Conservation (phyloP, 257 asterid species). For the Forsythia suspensa region DNA sequence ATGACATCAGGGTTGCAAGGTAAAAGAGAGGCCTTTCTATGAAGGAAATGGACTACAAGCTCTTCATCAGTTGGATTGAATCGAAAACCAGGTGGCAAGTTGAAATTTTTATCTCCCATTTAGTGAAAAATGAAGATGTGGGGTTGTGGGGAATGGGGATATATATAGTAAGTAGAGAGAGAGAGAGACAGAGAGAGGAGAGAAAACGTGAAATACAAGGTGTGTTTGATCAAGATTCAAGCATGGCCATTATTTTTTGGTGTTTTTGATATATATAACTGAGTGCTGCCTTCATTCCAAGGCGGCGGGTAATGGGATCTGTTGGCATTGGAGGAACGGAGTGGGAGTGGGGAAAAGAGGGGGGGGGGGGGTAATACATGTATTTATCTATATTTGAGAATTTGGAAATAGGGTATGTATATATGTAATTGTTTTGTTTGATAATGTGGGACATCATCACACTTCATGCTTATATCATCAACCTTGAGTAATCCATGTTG, state of each 20-base stretch:
- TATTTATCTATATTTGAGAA: background rate
- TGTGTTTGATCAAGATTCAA: conserved; percentile 18
- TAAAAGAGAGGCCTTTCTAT: conserved; percentile 72
- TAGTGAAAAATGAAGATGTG: background rate
- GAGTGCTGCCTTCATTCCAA: conserved; percentile 30
- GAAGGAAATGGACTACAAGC: conserved; percentile 94
- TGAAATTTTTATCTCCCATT: conserved; percentile 65
- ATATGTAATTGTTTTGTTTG: background rate
- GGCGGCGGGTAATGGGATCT: conserved; percentile 46
- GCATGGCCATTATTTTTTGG: conserved; percentile 16
- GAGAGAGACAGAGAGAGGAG: background rate
- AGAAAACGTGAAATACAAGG: background rate
- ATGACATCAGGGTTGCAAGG: conserved; percentile 93
- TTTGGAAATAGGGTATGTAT: background rate
- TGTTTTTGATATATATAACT: background rate
- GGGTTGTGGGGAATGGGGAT: background rate
- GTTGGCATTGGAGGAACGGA: conserved; percentile 21
- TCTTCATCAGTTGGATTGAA: conserved; percentile 92
- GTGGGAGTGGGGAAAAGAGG: background rate
- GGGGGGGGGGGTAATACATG: background rate
- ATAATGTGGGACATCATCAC: conserved; percentile 34
- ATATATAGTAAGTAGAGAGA: background rate
- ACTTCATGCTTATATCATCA: conserved; percentile 55
- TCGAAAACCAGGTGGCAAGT: conserved; percentile 93
- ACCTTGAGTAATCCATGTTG: conserved; percentile 32